Base-by-base conservation (phyloP, 441 rosid genomes). In the Bruguiera hainesii region DNA sequence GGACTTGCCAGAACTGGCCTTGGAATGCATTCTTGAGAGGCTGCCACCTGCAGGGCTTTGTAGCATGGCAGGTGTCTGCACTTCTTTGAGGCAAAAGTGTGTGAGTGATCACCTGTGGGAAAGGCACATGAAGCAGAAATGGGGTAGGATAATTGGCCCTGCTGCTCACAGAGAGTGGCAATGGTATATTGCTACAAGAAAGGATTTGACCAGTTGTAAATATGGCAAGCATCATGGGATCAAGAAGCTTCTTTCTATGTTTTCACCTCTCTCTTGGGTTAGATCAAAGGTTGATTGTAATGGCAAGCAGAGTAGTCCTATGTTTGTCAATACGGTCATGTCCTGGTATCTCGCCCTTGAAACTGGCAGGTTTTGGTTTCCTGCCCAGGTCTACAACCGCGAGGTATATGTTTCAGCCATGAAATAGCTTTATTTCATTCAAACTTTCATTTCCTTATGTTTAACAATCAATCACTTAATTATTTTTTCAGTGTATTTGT, bases 341-440 rank as follows among this genome's bases (percentile, higher is more conserved):
- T 88, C 87, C 64, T 89, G 89, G 84, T 94, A 85, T 76, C 93
- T 89, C 64, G 88, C 92, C 50, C 92, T 94, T 64, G 96, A 91
- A 76, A 82, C 85, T 33, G 97, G 96, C 69, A 77, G 81, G 60
- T 84, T 89, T 71, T 80, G 93, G 87, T 94, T 94, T 80, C 97
- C 98, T 49, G 96, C 97, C 72, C 98, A 94, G 75, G 96, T 91
- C 68, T 94, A 82, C 71, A 91, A 94, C 71, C 91, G 97, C 1
- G 96, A 91, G 98, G 98, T 93, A 81, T 51, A 26, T 13, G 20
- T 46, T 68, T 19, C 60, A 15, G 19, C 42, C 19, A 13, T 57
- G 28, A 49, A 48, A 26, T 30, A 26, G 11, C 64, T 28, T 25
- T 33, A 29, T 33, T 56, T 35, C 49, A 25, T 69, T 28, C 30